A percentile compares a stretch with the other conserved stretches of the same genome.
These are phyloP conservation scores for Curvularia sp. DNA, from an alignment of 2,329 filamentous ascomycete species.

Conservation along the genomic window DNA sequence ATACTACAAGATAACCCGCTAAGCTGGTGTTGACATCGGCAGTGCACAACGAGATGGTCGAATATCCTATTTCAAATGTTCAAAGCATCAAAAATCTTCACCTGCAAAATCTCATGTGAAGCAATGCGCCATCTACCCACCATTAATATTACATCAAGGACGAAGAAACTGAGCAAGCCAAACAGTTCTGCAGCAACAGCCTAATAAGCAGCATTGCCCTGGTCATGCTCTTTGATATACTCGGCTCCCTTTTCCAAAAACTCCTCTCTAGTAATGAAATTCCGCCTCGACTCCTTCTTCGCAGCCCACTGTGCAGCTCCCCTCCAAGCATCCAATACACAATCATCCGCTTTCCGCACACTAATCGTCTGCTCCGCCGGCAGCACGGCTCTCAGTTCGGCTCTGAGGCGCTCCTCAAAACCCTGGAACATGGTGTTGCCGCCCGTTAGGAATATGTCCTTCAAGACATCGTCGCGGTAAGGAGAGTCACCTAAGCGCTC, in stretches of 20 bases:
- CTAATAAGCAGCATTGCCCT: conserved; percentile 50
- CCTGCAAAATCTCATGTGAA: background rate
- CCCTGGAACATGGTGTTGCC: conserved; percentile 86
- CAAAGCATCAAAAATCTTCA: background rate
- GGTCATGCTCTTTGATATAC: conserved; percentile 78
- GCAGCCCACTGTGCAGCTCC: conserved; percentile 87
- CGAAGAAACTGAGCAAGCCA: background rate
- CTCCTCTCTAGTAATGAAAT: conserved; percentile 79
- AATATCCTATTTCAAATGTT: background rate
- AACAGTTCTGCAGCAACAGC: background rate
- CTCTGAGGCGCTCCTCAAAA: conserved; percentile 85
- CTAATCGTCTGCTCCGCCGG: conserved; percentile 72
- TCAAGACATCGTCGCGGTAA: conserved; percentile 73
- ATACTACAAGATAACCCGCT: background rate
- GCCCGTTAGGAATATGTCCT: conserved; percentile 93
- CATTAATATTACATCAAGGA: background rate
- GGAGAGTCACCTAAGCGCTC: conserved; percentile 71
- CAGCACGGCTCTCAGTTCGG: conserved; percentile 71
- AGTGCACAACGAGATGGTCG: background rate
- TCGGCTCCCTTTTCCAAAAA: conserved; percentile 91
- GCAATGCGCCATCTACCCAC: background rate
- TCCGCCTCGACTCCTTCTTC: conserved; percentile 64
- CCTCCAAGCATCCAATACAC: conserved; percentile 88
- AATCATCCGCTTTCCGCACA: conserved; percentile 76
- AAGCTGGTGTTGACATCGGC: background rate